These are phyloP conservation scores for Cyclostephanos tholiformis DNA, from an alignment of 108 stramenopile genomes.

Conservation along the genomic window DNA sequence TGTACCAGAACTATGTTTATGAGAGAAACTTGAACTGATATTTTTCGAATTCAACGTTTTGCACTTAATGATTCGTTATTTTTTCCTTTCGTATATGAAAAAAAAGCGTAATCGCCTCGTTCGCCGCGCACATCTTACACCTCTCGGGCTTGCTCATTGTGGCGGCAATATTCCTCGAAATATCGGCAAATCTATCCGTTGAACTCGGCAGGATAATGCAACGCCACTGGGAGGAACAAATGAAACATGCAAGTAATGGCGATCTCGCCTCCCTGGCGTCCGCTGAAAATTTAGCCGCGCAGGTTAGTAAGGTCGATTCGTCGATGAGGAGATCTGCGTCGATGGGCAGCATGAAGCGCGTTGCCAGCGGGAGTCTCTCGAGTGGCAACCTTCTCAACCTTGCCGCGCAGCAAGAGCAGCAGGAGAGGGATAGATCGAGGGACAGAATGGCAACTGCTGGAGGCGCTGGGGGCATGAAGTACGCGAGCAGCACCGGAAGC, in stretches of 20 bases:
- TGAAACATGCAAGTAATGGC: constrained; percentile 57
- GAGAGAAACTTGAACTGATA: too few relatives aligned
- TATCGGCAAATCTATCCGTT: constrained; percentile 77
- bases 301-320: constrained; percentile 30
- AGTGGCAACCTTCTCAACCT: constrained; percentile 31
- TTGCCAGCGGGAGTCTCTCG: constrained; percentile 73
- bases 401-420: constrained; percentile 24
- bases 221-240: constrained; percentile 86
- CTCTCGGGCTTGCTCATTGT: constrained; percentile 75
- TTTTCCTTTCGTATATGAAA: constrained; percentile 12
- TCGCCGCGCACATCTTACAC: constrained; percentile 67
- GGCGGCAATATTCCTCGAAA: constrained; percentile 73
- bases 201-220: constrained; percentile 89
- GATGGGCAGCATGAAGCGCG: constrained; percentile 82
- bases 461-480: constrained; percentile 29
- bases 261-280: constrained; percentile 66
- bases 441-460: constrained; percentile 1
- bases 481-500: constrained; percentile 34
- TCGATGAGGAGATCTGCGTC: constrained; percentile 73
- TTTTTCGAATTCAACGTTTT: neutral
- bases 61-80: neutral
- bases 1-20: neutral
- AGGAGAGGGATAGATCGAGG: constrained; percentile 6
- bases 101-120: constrained; percentile 69
- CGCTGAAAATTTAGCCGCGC: constrained; percentile 22